These are phyloP conservation scores for Lathyrus aphaca DNA, from an alignment of 306 rosid species.

Conservation along the genomic window DNA sequence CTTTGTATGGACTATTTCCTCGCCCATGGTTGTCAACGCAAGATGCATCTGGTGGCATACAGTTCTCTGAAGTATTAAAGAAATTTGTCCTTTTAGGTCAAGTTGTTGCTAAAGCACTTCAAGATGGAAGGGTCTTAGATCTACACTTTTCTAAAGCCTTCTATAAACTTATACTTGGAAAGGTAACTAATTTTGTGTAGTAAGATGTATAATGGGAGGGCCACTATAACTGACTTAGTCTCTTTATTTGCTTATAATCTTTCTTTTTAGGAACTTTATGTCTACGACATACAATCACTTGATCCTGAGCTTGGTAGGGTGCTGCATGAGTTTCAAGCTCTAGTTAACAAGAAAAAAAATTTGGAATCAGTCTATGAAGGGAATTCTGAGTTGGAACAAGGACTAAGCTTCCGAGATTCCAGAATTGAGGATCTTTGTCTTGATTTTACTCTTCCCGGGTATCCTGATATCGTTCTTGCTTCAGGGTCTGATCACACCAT, in stretches of 20 bases:
- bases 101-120: slow-evolving; percentile 89
- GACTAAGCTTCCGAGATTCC: slow-evolving; percentile 56
- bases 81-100: slow-evolving; percentile 86
- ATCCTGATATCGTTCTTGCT: slow-evolving; percentile 72
- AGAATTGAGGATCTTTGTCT: slow-evolving; percentile 91
- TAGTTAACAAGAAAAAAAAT: slow-evolving; percentile 53
- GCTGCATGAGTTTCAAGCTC: slow-evolving; percentile 86
- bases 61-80: slow-evolving; percentile 62
- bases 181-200: slow-evolving; percentile 55
- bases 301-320: slow-evolving; percentile 86
- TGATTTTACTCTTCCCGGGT: slow-evolving; percentile 95
- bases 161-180: slow-evolving; percentile 85
- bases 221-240: slow-evolving; percentile 29
- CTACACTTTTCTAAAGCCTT: slow-evolving; percentile 87
- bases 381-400: slow-evolving; percentile 44
- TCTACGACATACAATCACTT: slow-evolving; percentile 79
- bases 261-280: slow-evolving; percentile 65
- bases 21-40: slow-evolving; percentile 70
- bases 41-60: slow-evolving; percentile 52
- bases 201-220: slow-evolving; percentile 17
- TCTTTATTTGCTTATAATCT: slow-evolving; percentile 28
- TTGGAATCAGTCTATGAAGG: slow-evolving; percentile 53
- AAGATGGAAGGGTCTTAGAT: slow-evolving; percentile 95
- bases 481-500: slow-evolving; percentile 55
- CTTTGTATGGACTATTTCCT: slow-evolving; percentile 81